Conservation (phyloP, 2,329 filamentous ascomycete genomes). For the Bipolaris gigantea region DNA sequence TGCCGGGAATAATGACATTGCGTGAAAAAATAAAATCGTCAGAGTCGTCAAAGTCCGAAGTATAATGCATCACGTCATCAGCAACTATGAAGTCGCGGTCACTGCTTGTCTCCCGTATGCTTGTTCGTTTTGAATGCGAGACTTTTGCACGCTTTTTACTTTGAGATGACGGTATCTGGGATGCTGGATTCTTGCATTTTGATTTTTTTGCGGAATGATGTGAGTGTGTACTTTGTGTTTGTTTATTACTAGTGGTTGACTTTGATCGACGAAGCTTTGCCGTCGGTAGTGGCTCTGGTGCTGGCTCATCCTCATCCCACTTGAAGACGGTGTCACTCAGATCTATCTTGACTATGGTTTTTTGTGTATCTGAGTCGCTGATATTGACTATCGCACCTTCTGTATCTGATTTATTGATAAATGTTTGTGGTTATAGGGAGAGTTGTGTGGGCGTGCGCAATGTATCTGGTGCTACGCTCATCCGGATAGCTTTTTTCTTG, state of each 20-base stretch:
- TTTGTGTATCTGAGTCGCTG: conserved; percentile 1
- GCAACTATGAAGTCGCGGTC: conserved; percentile 5
- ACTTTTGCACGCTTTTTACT: not conserved
- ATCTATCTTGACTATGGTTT: conserved; percentile 23
- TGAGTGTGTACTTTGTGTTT: not conserved
- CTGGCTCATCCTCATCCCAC: conserved; percentile 15
- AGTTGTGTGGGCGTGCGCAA: not conserved
- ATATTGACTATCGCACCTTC: not conserved
- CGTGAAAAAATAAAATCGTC: not conserved
- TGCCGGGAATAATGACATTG: not conserved
- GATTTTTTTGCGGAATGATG: not conserved
- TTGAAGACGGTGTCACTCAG: conserved; percentile 14
- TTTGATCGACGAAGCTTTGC: not conserved
- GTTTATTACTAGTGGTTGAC: not conserved
- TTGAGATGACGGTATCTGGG: no score
- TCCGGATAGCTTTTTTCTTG: conserved; percentile 4
- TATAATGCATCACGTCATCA: conserved; percentile 1
- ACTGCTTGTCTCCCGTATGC: conserved; percentile 5
- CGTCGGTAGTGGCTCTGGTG: not conserved
- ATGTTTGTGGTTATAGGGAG: not conserved
- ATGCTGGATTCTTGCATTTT: not conserved
- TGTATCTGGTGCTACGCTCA: not conserved
- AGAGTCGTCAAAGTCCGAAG: not conserved
- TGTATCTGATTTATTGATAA: not conserved
- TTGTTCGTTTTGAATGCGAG: not conserved